These are phyloP conservation scores for Ziziphus jujuba DNA, from an alignment of 306 rosid species.

Conservation along the genomic window DNA sequence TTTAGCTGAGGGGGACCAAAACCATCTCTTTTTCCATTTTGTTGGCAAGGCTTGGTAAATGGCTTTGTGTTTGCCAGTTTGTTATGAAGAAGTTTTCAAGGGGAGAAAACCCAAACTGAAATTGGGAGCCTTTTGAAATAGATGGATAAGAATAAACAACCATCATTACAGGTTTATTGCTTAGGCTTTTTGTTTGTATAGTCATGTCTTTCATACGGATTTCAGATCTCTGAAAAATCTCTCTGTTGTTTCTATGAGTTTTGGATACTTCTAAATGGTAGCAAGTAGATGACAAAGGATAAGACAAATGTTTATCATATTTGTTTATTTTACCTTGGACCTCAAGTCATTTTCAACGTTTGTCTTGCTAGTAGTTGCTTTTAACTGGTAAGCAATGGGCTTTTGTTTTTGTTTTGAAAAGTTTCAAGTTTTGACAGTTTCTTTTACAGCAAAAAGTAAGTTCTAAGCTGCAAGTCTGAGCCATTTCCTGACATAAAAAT, in stretches of 20 bases:
- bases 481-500: too few species aligned
- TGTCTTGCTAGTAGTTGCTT: slow-evolving; percentile 18
- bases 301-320: neutral
- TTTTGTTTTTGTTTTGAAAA: neutral
- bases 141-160: too few species aligned
- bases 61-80: neutral
- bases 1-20: too few species aligned
- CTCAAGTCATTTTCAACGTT: slow-evolving; percentile 41
- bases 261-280: neutral
- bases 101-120: too few species aligned
- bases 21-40: neutral
- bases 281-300: slow-evolving; percentile 11
- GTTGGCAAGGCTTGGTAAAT: slow-evolving; percentile 13
- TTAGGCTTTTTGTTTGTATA: too few species aligned
- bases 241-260: slow-evolving; percentile 1
- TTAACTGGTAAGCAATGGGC: neutral
- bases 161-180: too few species aligned
- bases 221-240: too few species aligned
- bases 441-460: too few species aligned
- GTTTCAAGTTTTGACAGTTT: slow-evolving; percentile 5
- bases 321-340: slow-evolving; percentile 17
- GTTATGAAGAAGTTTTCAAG: too few species aligned
- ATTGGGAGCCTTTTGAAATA: too few species aligned
- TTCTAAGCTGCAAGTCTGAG: too few species aligned
- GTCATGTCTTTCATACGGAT: too few species aligned